Conservation (phyloP, 139 green algal species). For the Asterochloris sp. region DNA sequence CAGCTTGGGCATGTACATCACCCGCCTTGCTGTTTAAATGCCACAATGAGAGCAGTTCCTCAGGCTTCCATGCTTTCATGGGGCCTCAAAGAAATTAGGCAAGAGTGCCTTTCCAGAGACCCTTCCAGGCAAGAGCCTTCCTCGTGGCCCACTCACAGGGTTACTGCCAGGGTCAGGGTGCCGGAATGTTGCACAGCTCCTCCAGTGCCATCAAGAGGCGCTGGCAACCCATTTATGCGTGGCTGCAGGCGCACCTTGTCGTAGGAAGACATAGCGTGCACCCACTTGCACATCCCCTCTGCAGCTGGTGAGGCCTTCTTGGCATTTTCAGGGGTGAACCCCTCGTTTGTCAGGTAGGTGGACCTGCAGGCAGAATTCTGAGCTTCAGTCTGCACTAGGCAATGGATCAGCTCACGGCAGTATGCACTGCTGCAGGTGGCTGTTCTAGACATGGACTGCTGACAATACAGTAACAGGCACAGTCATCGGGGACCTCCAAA, state of each 20-base stretch:
- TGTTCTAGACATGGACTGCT: too few species aligned
- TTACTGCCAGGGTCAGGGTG: too few species aligned
- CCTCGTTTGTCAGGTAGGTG: conserved; percentile 60
- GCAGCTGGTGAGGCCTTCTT: conserved; percentile 59
- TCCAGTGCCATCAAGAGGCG: too few species aligned
- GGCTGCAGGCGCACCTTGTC: conserved; percentile 67
- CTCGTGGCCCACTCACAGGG: too few species aligned
- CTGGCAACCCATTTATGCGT: conserved; percentile 16
- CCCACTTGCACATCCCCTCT: conserved; percentile 78
- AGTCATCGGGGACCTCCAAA: too few species aligned
- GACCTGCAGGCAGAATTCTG: background rate
- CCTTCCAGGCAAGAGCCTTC: too few species aligned
- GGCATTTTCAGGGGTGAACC: conserved; percentile 68
- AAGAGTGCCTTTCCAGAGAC: too few species aligned
- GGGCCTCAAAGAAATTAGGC: background rate
- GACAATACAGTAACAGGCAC: too few species aligned
- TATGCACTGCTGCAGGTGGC: too few species aligned
- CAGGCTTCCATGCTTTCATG: background rate
- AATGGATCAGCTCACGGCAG: too few species aligned
- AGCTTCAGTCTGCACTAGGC: too few species aligned
- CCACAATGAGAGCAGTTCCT: background rate
- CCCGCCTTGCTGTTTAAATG: background rate
- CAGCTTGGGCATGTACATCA: background rate
- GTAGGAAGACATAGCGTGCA: conserved; percentile 76
- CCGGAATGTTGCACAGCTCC: too few species aligned